These are phyloP conservation scores for Setaria viridis DNA, from an alignment of 202 grass and related monocot genomes.

Conservation along the genomic window DNA sequence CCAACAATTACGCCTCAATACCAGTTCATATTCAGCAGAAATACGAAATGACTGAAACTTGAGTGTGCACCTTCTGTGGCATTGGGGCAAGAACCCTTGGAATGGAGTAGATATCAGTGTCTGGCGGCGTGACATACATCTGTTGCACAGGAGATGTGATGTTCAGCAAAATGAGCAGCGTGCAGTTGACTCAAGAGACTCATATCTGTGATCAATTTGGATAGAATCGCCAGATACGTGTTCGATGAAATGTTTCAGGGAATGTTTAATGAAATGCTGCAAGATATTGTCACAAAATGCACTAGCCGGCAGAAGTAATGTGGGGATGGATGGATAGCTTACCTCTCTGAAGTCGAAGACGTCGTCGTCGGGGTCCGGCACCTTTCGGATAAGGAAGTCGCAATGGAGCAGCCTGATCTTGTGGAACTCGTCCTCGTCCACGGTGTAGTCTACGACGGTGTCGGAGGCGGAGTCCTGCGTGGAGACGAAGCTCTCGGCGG, in stretches of 20 bases:
- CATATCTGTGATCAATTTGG: background rate
- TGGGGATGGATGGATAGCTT: background rate
- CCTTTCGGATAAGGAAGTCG: constrained; percentile 89
- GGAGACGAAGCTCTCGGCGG: constrained; percentile 75
- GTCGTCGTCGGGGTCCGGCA: constrained; percentile 77
- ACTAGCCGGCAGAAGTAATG: background rate
- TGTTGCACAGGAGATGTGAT: constrained; percentile 51
- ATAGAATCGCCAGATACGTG: background rate
- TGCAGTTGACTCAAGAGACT: background rate
- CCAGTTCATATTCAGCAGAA: background rate
- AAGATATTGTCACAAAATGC: background rate
- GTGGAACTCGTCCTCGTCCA: constrained; percentile 92
- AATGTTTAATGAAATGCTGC: background rate
- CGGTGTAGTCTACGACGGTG: constrained; percentile 78
- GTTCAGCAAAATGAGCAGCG: background rate
- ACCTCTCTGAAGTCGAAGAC: constrained; percentile 97
- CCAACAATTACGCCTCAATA: constrained; percentile 10
- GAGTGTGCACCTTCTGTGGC: constrained; percentile 67
- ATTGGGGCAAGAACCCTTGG: constrained; percentile 80
- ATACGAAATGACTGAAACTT: constrained; percentile 18
- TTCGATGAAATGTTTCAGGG: background rate
- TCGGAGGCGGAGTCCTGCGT: constrained; percentile 77
- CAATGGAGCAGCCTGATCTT: constrained; percentile 79
- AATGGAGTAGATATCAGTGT: constrained; percentile 91
- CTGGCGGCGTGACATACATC: constrained; percentile 87